Percentiles rank a stretch among this genome's conserved stretches.
Evolutionary conservation across 1,139 yeast species (phyloP).

Genomic region (Pichia norvegensis): DNA sequence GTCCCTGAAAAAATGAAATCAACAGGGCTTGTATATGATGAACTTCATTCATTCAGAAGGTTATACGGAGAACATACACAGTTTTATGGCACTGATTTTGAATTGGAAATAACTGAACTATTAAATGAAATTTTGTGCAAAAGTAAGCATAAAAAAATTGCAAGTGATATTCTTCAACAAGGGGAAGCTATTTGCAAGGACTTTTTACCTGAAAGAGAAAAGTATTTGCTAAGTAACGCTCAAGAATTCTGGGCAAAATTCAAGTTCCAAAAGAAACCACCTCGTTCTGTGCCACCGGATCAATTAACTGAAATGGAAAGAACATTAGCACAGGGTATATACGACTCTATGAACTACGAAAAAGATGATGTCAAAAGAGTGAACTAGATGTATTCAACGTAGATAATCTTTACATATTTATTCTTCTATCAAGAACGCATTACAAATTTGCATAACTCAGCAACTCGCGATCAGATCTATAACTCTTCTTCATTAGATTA

Average conservation of each 20-base stretch:
- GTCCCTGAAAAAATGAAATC: conserved; percentile 17
- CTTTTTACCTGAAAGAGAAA: conserved; percentile 20
- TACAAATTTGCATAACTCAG: too few relatives aligned
- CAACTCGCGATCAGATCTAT: too few relatives aligned
- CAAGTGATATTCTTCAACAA: not conserved
- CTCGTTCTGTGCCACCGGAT: not conserved
- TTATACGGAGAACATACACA: not conserved
- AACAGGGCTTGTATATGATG: conserved; percentile 4
- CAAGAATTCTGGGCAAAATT: not conserved
- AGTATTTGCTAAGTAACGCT: conserved; percentile 9
- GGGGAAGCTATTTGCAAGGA: not conserved
- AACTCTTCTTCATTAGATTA: too few relatives aligned
- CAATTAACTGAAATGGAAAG: not conserved
- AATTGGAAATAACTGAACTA: not conserved
- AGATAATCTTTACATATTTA: too few relatives aligned
- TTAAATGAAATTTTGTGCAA: not conserved
- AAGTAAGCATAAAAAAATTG: not conserved
- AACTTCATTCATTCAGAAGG: not conserved
- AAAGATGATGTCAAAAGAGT: not conserved
- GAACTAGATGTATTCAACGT: not conserved
- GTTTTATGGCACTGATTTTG: conserved; percentile 2
- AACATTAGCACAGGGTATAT: not conserved
- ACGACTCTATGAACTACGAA: not conserved
- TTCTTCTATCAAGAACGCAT: too few relatives aligned
- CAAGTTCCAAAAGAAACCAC: not conserved